Base-by-base conservation (phyloP, 2,329 filamentous ascomycete genomes). In the Calonectria pseudoturangicola region DNA sequence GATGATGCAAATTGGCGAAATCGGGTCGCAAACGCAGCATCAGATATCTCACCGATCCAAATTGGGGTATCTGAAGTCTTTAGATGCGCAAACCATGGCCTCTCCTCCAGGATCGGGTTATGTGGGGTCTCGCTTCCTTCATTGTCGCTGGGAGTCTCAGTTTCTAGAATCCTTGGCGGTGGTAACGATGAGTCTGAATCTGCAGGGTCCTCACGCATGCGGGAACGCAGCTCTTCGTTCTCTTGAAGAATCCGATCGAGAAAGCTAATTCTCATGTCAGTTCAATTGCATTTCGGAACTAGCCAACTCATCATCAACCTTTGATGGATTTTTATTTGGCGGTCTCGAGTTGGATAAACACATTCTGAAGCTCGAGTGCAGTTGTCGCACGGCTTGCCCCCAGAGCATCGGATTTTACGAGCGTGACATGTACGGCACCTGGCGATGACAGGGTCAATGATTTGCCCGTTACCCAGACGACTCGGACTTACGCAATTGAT, bases 1-100 rank as follows among this genome's bases (percentile, higher is more conserved):
- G 48, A 69, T 6, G 66, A 69, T 25, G 68, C 64, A 68, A 73
- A 64, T 39, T 74, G 73, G 8, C 73, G 73, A 36, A 74, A 73
- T 2, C 73, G 67, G 5, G 73, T 74, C 4, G 70, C 73, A 62
- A 74, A 74, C 7, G 73, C 70, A 7, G 73, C 73, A 21, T 74
- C 73, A 8, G 70, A 58, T 45, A 73, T 65, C 60, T 74, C 73
- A 2, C 70, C 70, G 16, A 74, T 74, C 48, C 63, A 68, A 25
- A 73, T 74, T 4, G 70, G 70, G 8, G 68, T 68, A 30, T 70
- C 45, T 4, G 70, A 74, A 33, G 64, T 66, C 43, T 62, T 70
- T 15, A 56, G 39, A 36, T 68, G 71, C 3, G 68, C 33, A 27
- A 74, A 74, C 70, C 70, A 74, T 12, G 36, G 47, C 1, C 45